Base-by-base conservation (phyloP, 148 eudicot genomes). In the Chenopodium album region DNA sequence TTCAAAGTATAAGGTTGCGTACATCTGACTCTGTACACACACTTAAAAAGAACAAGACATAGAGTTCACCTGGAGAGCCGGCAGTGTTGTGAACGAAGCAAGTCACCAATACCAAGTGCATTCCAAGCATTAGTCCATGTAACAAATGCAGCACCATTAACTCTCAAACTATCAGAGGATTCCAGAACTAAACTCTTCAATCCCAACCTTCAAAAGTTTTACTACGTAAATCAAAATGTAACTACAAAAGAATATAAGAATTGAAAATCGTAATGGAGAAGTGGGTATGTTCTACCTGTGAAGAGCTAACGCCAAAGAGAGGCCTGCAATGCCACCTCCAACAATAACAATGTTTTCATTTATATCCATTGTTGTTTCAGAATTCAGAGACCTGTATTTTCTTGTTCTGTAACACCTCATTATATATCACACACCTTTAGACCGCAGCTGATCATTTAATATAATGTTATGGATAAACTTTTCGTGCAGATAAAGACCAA, bases 51-150 rank as follows among this genome's bases (percentile, higher is more conserved):
- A 54, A 4, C 60, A 16, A 56, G 62, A 56, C 1, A 56, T 17
- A 56, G 62, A 17, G 16, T 84, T 41, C 44, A 90, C 92, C 89
- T 83, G 16, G 16, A 73, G 29, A 85, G 79, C 28, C 75, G 86
- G 9, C 37, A 1, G 37, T 87, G 89, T 16, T 84, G 85, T 10
- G 31, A 81, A 52, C 92, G 91, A 63, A 90, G 89, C 7, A 77
- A 66, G 32, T 88, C 84, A 7, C 83, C 92, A 2, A 90, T 41
- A 76, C 89, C 89, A 41, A 90, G 60, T 60, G 89, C 91, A 78
- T 78, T 87, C 92, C 92, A 90, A 52, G 88, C 89, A 81, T 90
- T 90, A 41, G 87, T 69, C 89, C 89, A 88, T 19, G 84, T 82
- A 7, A 68, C 41, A 13, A 90, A 82, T 70, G 91, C 92, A 76